Base-by-base conservation (phyloP, 129 eudicot genomes). In the Sambucus nigra region DNA sequence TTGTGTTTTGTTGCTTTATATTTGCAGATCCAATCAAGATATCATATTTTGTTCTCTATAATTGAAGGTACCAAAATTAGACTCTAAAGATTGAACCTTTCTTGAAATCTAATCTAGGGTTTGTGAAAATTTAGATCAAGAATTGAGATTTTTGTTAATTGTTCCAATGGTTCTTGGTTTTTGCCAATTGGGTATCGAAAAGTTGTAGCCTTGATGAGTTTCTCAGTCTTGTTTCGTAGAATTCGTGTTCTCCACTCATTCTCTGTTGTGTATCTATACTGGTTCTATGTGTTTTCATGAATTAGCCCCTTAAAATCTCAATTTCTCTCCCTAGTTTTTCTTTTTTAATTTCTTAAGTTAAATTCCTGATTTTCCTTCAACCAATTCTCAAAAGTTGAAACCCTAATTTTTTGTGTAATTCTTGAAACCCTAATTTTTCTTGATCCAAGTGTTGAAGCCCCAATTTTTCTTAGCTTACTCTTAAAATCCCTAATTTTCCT, bases 201-300 rank as follows among this genome's bases (percentile, higher is more conserved):
- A 5, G 21, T 4, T 47, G 21, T 47, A 10, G 12, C 26, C 58
- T 61, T 41, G 29, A 66, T 68, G 78, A 57, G 48, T 28, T 23
- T 1, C n/a, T 7, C 57, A 9, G 49, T 73, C 53, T 55, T 55
- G 27, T 65, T 78, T 74, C 80, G 65, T 20, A 35, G 82, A 9
- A 71, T 75, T 55, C 66, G 87, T 11, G 64, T 74, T 31, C 73
- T 80, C 8, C 87, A 80, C 58, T 80, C 87, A 0, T 79, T 79
- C 57, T 79, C 86, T 22, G 86, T 79, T n/a, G 81, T 79, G 0
- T 79, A 70, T 55, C 81, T 79, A 60, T 63, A 79, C 78, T 67
- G 77, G 77, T 79, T 79, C 69, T 79, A 79, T 56, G 70, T 66
- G 51, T 79, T 79, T 59, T 80, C 87, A 64, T 79, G 65, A 71